Evolutionary conservation across 345 rosid species (phyloP).

Genomic region (Corchorus olitorius): DNA sequence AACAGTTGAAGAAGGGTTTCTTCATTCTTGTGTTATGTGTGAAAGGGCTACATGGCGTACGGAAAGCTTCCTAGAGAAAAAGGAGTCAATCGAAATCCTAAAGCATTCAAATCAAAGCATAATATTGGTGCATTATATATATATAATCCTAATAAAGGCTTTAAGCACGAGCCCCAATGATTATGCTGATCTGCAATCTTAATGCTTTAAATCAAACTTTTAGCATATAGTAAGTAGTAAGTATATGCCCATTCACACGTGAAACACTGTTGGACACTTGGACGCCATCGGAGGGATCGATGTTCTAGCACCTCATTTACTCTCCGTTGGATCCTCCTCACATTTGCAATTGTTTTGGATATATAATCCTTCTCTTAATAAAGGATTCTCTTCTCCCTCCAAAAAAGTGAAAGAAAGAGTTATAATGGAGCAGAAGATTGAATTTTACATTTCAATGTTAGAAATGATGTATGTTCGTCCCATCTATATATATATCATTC

Average conservation of each 20-base stretch:
- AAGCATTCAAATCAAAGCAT: neutral
- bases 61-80: neutral
- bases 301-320: too few relatives aligned
- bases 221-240: constrained; percentile 10
- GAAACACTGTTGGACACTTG: neutral
- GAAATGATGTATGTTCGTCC: too few relatives aligned
- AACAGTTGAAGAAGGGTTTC: neutral
- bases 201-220: neutral
- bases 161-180: neutral
- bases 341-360: neutral
- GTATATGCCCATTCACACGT: neutral
- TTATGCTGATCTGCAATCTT: neutral
- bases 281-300: neutral
- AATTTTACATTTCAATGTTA: too few relatives aligned
- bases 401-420: neutral
- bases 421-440: too few relatives aligned
- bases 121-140: neutral
- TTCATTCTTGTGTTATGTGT: neutral
- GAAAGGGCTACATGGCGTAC: neutral
- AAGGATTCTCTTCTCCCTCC: neutral
- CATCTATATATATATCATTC: too few relatives aligned
- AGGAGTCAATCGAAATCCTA: neutral
- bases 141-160: neutral
- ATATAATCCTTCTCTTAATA: neutral
- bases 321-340: neutral